A percentile compares a stretch with the other conserved stretches of the same genome.
phyloP scores from a whole-genome alignment of 2,329 filamentous ascomycete species.

The Mariannaea elegans region DNA sequence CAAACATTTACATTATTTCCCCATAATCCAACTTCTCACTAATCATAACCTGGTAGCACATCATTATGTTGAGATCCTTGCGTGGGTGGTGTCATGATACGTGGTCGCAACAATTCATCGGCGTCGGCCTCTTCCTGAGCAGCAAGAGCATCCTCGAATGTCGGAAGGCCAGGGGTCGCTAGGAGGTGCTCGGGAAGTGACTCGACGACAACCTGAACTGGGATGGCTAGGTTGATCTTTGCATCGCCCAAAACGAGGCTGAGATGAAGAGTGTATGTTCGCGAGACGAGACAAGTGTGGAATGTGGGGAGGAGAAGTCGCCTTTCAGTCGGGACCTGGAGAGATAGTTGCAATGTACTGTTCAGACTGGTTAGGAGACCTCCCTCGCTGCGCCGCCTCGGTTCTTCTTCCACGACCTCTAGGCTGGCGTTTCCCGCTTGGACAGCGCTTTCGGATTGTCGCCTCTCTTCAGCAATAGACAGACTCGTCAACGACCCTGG shows the following conservation, averaged over 20 bases:
- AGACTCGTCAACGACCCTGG: neutral
- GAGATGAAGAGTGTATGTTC: slow-evolving; percentile 8
- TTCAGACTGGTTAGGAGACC: neutral
- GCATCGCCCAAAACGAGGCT: neutral
- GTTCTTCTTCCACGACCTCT: neutral
- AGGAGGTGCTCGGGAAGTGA: neutral
- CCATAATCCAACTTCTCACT: too few relatives aligned
- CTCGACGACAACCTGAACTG: slow-evolving; percentile 8
- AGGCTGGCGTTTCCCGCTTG: neutral
- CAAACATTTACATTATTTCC: too few relatives aligned
- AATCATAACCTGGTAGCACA: neutral
- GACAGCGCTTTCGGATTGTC: slow-evolving; percentile 6
- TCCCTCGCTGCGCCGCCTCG: neutral
- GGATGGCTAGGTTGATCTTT: slow-evolving; percentile 1
- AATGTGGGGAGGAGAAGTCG: slow-evolving; percentile 13
- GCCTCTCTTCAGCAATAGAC: neutral
- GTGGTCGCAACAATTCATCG: slow-evolving; percentile 7
- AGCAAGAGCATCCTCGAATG: slow-evolving; percentile 7
- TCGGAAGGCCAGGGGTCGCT: neutral
- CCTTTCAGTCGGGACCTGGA: neutral
- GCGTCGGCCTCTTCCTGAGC: slow-evolving; percentile 13
- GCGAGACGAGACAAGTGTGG: slow-evolving; percentile 13
- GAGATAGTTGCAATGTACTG: neutral
- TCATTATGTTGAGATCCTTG: neutral
- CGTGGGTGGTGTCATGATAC: slow-evolving; percentile 6